Conservation (phyloP, 176 grass and related monocot species). For the Elaeis guineensis region DNA sequence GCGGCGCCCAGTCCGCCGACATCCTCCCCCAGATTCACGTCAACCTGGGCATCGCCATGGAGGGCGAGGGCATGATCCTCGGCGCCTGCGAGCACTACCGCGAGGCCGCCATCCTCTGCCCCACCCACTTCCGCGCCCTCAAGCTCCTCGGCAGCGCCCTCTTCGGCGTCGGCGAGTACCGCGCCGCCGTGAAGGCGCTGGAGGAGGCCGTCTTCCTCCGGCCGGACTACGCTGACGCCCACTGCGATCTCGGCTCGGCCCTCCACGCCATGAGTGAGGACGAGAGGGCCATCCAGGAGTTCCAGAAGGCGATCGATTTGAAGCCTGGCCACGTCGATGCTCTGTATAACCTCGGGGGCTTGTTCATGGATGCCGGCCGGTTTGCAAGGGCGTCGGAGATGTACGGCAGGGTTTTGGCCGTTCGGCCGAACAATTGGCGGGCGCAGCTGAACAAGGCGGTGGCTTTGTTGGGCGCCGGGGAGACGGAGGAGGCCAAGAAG, state of each 20-base stretch:
- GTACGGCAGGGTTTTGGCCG: slow-evolving; percentile 78
- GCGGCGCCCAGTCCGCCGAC: slow-evolving; percentile 56
- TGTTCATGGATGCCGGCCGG: slow-evolving; percentile 76
- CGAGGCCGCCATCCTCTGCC: slow-evolving; percentile 80
- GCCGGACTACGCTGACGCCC: slow-evolving; percentile 84
- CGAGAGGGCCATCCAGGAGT: slow-evolving; percentile 78
- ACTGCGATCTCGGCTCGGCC: slow-evolving; percentile 87
- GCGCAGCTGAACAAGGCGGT: slow-evolving; percentile 94
- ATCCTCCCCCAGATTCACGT: slow-evolving; percentile 99
- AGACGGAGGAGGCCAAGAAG: slow-evolving; percentile 86
- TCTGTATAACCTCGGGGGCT: slow-evolving; percentile 88
- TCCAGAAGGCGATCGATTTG: slow-evolving; percentile 96
- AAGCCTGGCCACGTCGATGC: slow-evolving; percentile 92
- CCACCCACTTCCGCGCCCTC: slow-evolving; percentile 73
- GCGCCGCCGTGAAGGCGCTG: slow-evolving; percentile 77
- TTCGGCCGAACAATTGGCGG: slow-evolving; percentile 71
- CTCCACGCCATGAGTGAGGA: slow-evolving; percentile 82
- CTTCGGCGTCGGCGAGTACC: slow-evolving; percentile 89
- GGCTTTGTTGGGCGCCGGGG: slow-evolving; percentile 77
- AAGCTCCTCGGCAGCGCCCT: slow-evolving; percentile 94
- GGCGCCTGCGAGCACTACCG: slow-evolving; percentile 97
- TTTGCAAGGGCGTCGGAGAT: slow-evolving; percentile 78
- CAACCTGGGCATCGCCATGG: slow-evolving; percentile 96
- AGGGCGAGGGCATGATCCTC: slow-evolving; percentile 87
- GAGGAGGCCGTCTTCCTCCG: slow-evolving; percentile 88